Base-by-base conservation (phyloP, 148 eudicot genomes). In the Silene uniflora region DNA sequence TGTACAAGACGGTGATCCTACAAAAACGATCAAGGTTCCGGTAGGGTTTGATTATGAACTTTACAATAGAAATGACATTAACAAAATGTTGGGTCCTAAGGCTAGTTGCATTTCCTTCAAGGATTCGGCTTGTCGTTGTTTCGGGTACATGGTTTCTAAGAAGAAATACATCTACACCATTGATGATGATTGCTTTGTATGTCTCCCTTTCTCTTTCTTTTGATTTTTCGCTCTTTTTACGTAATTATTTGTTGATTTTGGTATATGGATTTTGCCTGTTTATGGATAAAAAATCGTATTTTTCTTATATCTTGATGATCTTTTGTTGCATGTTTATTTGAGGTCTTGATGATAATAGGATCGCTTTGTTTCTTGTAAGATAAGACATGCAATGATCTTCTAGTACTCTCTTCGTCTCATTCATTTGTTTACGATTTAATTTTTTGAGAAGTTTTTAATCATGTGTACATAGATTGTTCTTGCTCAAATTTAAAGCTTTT, bases 161-260 rank as follows among this genome's bases (percentile, higher is more conserved):
- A 68, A 68, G 72, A 68, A 68, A 52, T 68, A 68, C 46, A 68
- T 68, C 66, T 84, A 29, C 71, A 84, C 87, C 47, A 81, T 84
- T 42, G 87, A 84, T 29, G 87, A 84, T 32, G 87, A 84, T 69
- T 84, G 87, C 78, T 84, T 84, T 79, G 84, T 84, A 61, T 78
- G 83, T 67, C 16, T 44, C 0, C 35, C 21, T 64, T 0, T 21
- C 11, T 29, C 74, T 3, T n/a, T 27, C 10, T 55, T 62, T 35
- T 46, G 39, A n/a, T 32, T 44, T 25, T 54, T 0, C 8, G 8
- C 5, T 13, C 56, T 62, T 4, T 19, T 22, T 0, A 19, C 12
- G 66, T 8, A 32, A 75, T 27, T 9, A 42, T 19, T 8, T 19
- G 1, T 69, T 42, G 2, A 22, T 69, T 7, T 69, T 18, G 71